Conservation (phyloP, 1,284 basidiomycete genomes). For the Trichosporon ovoides region DNA sequence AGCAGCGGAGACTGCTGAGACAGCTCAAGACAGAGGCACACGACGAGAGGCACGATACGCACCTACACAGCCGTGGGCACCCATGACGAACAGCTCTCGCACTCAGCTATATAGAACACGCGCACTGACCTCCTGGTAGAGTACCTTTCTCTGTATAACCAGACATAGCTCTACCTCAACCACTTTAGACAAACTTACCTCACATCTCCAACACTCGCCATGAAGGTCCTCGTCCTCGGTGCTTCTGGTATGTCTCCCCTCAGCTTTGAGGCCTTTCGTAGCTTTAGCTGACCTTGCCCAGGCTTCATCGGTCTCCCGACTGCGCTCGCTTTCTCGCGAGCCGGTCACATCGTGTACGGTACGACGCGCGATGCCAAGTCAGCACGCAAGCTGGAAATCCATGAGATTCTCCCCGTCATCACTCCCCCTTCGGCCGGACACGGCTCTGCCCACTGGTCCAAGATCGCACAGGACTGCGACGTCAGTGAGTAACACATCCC, state of each 20-base stretch:
- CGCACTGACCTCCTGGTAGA: no score
- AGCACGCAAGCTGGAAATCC: slow-evolving; percentile 48
- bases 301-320: slow-evolving; percentile 55
- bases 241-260: slow-evolving; percentile 37
- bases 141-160: no score
- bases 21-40: no score
- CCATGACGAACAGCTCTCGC: no score
- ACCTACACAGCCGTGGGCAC: no score
- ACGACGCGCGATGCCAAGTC: slow-evolving; percentile 50
- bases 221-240: slow-evolving; percentile 47
- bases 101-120: no score
- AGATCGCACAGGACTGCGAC: slow-evolving; percentile 52
- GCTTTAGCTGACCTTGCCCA: slow-evolving; percentile 8
- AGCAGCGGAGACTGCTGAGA: no score
- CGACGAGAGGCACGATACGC: no score
- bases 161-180: neutral
- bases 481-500: slow-evolving; percentile 54
- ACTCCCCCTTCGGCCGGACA: slow-evolving; percentile 47
- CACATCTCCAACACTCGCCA: slow-evolving; percentile 9
- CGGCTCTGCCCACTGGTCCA: slow-evolving; percentile 44
- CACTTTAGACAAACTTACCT: neutral
- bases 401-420: slow-evolving; percentile 56
- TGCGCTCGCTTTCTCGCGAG: slow-evolving; percentile 53
- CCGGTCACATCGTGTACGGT: slow-evolving; percentile 56
- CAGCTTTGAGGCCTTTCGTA: neutral